Evolutionary conservation across 495 filamentous ascomycete species (phyloP), one percentile per base, ranked within the genome.

Genomic region (Thozetella sp.): DNA sequence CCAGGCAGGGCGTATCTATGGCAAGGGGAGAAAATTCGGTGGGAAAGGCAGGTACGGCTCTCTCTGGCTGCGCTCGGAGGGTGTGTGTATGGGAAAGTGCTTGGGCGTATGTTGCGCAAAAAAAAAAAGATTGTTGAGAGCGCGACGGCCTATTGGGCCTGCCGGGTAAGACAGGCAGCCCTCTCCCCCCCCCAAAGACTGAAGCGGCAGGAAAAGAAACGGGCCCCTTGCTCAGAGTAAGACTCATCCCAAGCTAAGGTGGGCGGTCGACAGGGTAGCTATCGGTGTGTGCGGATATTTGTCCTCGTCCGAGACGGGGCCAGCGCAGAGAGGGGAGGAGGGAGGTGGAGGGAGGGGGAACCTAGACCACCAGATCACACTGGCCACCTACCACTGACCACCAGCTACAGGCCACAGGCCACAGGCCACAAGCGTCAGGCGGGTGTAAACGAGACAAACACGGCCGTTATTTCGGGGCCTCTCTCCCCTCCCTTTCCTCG

Each of bases 11-110:
- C 62, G 61, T 62, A 69, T 37, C 54, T 48, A 25, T n/a, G n/a
- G n/a, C n/a, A 20, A 17, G 17, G n/a, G 60, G 46, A 60, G 68
- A 56, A 72, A 66, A 56, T 61, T 57, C 19, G 57, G 57, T 43
- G 45, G 26, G 34, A 54, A 37, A 27, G 30, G 34, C 25, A 26
- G n/a, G 37, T 19, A 15, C 23, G 22, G 48, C n/a, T 50, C n/a
- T n/a, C n/a, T 20, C 45, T 27, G 12, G 30, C 22, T 54, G 27
- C 45, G 57, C 54, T 27, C 55, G 61, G 62, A 60, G 75, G 75
- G 67, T 68, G 73, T 72, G 69, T 63, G 65, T 62, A 67, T 55
- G 66, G 62, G 63, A 57, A 53, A 63, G 55, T 37, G 61, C 55
- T 64, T 64, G 65, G 63, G 65, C 54, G 67, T 68, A 48, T 57